Evolutionary conservation across 768 basidiomycete species (phyloP).

Genomic region (Termitomyces sp.): DNA sequence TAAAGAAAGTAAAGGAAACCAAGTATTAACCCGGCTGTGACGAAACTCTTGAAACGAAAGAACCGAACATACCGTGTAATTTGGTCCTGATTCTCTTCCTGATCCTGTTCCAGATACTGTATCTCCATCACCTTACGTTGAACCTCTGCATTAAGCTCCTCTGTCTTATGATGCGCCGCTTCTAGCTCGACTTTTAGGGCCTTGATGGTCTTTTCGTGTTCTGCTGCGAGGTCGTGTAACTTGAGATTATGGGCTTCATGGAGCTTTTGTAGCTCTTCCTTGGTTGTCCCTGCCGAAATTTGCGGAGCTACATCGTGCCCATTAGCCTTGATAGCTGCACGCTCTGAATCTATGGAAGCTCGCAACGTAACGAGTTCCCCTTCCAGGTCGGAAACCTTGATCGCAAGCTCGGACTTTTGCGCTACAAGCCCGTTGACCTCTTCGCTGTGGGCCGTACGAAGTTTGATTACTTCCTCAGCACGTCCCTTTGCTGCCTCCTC

Average conservation of each 20-base stretch:
- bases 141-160: conserved; percentile 55
- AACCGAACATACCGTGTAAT: conserved; percentile 72
- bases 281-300: conserved; percentile 49
- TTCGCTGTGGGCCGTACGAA: conserved; percentile 52
- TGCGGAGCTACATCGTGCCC: conserved; percentile 34
- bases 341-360: conserved; percentile 46
- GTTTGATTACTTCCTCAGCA: conserved; percentile 63
- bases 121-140: conserved; percentile 77
- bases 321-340: conserved; percentile 50
- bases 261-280: conserved; percentile 70
- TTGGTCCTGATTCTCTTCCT: conserved; percentile 69
- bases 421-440: conserved; percentile 50
- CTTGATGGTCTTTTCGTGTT: conserved; percentile 54
- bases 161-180: conserved; percentile 37
- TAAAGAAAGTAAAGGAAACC: conserved; percentile 50
- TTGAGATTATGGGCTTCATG: conserved; percentile 85
- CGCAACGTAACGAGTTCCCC: conserved; percentile 66
- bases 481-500: conserved; percentile 68
- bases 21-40: conserved; percentile 44
- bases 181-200: conserved; percentile 53
- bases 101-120: conserved; percentile 69
- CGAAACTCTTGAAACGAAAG: conserved; percentile 53
- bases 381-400: conserved; percentile 67
- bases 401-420: conserved; percentile 58
- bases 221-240: conserved; percentile 66